Conservation (phyloP, 2,329 filamentous ascomycete species). For the Rhinocladiella similis region DNA sequence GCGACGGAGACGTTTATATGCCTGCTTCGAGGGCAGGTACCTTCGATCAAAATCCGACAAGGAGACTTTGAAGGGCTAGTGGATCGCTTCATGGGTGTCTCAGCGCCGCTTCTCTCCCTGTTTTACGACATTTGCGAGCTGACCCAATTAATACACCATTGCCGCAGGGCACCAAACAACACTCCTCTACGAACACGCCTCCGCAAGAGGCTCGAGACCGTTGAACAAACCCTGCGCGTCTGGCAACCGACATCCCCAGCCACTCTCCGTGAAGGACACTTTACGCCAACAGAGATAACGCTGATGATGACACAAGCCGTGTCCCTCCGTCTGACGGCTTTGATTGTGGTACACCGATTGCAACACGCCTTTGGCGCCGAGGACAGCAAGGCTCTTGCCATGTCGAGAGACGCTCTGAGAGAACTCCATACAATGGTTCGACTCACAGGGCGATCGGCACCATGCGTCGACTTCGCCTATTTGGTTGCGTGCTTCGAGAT, state of each 20-base stretch:
- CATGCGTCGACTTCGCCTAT: slow-evolving; percentile 4
- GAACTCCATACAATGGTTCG: slow-evolving; percentile 2
- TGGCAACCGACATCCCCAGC: neutral
- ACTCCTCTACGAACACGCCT: neutral
- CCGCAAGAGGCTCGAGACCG: neutral
- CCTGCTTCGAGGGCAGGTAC: slow-evolving; percentile 2
- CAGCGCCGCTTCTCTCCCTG: neutral
- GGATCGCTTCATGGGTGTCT: slow-evolving; percentile 9
- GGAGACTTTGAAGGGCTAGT: neutral
- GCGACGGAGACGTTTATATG: slow-evolving; percentile 3
- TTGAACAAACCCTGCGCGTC: neutral
- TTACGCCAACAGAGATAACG: neutral
- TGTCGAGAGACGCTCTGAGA: neutral
- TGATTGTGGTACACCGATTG: neutral
- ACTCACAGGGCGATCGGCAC: slow-evolving; percentile 1
- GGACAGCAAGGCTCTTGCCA: neutral
- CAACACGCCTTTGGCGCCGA: slow-evolving; percentile 1
- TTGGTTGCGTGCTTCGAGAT: slow-evolving; percentile 6
- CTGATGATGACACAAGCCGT: slow-evolving; percentile 5
- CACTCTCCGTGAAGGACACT: neutral
- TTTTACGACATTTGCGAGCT: slow-evolving; percentile 4
- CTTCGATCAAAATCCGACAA: neutral
- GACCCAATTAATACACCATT: neutral
- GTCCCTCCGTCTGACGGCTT: neutral
- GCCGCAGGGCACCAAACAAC: too few species aligned